phyloP scores from a whole-genome alignment of 306 rosid species.

The Bauhinia variegata region DNA sequence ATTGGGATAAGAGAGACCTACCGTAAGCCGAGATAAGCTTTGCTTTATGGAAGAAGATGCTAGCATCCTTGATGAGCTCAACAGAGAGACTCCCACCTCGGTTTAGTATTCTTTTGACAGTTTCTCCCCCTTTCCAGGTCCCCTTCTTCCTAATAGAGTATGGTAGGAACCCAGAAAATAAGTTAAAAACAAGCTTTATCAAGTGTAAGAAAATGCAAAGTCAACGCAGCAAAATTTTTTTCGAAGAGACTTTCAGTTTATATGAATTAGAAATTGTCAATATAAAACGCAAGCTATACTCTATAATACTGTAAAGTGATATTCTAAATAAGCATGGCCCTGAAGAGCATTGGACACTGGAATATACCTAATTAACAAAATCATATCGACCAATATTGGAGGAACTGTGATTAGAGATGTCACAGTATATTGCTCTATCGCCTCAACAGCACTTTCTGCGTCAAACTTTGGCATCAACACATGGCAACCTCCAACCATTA shows the following conservation, averaged over 20 bases:
- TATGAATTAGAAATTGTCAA: too few species aligned
- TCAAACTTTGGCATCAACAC: constrained; percentile 77
- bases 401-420: constrained; percentile 93
- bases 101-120: constrained; percentile 75
- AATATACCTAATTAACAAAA: constrained; percentile 59
- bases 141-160: constrained; percentile 48
- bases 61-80: constrained; percentile 59
- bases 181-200: constrained; percentile 26
- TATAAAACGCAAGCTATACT: too few species aligned
- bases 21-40: constrained; percentile 93
- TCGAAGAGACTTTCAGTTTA: neutral
- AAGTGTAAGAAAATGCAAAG: too few species aligned
- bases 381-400: constrained; percentile 76
- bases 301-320: neutral
- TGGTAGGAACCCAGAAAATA: constrained; percentile 29
- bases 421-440: constrained; percentile 57
- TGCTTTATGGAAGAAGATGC: constrained; percentile 66
- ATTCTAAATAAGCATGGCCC: neutral
- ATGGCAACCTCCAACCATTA: constrained; percentile 84
- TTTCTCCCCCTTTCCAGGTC: constrained; percentile 57
- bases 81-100: constrained; percentile 87
- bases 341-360: neutral
- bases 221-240: neutral
- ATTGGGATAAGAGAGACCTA: constrained; percentile 39
- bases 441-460: constrained; percentile 56